These are phyloP conservation scores for Paramecium sonneborni DNA, from an alignment of 73 alveolate genomes.

Conservation along the genomic window DNA sequence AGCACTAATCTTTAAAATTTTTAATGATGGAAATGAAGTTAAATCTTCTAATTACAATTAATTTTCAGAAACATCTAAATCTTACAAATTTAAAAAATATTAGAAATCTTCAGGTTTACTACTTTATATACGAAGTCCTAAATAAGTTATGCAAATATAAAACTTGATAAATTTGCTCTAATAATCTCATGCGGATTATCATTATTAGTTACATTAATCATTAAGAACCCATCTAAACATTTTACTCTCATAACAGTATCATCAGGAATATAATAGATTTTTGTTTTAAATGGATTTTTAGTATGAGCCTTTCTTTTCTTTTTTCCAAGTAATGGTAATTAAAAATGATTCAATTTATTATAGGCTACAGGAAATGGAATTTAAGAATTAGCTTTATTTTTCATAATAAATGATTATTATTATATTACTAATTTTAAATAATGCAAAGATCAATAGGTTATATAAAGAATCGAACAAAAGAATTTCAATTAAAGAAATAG, in stretches of 20 bases:
- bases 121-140: conserved; percentile 43
- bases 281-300: conserved; percentile 62
- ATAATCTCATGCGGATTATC: conserved; percentile 64
- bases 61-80: conserved; percentile 64
- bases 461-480: conserved; percentile 24
- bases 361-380: conserved; percentile 46
- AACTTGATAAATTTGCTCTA: conserved; percentile 61
- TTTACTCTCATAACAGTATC: conserved; percentile 54
- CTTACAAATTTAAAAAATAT: conserved; percentile 56
- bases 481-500: neutral
- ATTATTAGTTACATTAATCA: conserved; percentile 51
- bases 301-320: conserved; percentile 49
- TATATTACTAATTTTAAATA: neutral
- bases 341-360: conserved; percentile 1
- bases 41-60: conserved; percentile 53
- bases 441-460: conserved; percentile 18
- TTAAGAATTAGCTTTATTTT: neutral
- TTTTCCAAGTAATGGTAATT: conserved; percentile 28
- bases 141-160: neutral
- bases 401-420: neutral
- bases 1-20: conserved; percentile 54
- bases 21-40: conserved; percentile 35
- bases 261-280: conserved; percentile 55
- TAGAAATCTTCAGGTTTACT: conserved; percentile 58
- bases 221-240: conserved; percentile 62